Evolutionary conservation across 768 basidiomycete species (phyloP), one percentile per base, ranked within the genome.

Genomic region (Pisolithus albus): DNA sequence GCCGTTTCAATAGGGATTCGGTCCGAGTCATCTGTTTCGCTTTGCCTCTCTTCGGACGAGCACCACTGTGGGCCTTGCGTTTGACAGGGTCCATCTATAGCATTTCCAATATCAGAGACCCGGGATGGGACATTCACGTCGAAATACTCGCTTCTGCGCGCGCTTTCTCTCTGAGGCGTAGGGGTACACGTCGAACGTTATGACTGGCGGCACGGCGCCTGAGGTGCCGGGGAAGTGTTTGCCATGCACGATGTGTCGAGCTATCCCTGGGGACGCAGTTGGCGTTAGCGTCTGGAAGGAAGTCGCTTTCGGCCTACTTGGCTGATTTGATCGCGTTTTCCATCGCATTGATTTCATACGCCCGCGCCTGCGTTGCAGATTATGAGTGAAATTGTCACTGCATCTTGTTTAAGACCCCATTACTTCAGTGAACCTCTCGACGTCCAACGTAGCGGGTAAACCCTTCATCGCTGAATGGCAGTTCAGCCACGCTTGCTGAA

Each of bases 201-300:
- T 98, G 95, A 61, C 91, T 93, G 2, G 96, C 95, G 10, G 95
- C 95, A 61, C 95, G 77, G 42, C 95, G 78, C 26, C 96, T 81
- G 21, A 99, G 76, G 68, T 93, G 90, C 16, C 95, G 81, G 10
- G 95, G 95, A 7, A 98, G 78, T 9, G 87, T 83, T 68, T 99
- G 95, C 83, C 94, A 99, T 5, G 83, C 88, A 52, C 93, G 77
- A 51, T 88, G 83, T 0, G 87, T 88, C 15, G 86, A 79, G 57
- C 77, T 78, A 7, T 75, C 75, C 50, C 90, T 93, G 54, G 5
- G 50, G 26, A 4, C 2, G 15, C 1, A 18, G 38, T 61, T 42
- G 38, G 47, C 9, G 24, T 4, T 38, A 4, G 18, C n/a, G 30
- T 34, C 10, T 15, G 32, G 3, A 48, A 13, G 45, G 26, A 23